A percentile compares a stretch with the other conserved stretches of the same genome.
Evolutionary conservation across 495 filamentous ascomycete species (phyloP).

Genomic region (Talaromyces ruber): DNA sequence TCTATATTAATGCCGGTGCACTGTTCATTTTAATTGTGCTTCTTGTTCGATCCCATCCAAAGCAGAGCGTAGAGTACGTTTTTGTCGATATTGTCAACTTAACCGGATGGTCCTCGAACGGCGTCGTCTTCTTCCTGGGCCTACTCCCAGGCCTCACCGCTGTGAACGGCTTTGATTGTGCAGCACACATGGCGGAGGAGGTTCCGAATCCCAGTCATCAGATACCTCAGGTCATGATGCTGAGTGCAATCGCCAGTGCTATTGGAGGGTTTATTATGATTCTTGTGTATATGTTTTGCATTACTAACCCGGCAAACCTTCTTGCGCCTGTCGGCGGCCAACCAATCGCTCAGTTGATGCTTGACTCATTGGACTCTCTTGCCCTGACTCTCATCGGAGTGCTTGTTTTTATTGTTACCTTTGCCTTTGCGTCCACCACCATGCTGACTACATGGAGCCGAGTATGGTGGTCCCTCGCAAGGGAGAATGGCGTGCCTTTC

Average conservation of each 20-base stretch:
- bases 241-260: background rate
- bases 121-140: slow-evolving; percentile 6
- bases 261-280: no score
- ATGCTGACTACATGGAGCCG: no score
- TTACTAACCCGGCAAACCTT: slow-evolving; percentile 2
- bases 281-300: slow-evolving; percentile 1
- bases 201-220: background rate
- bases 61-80: background rate
- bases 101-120: slow-evolving; percentile 8
- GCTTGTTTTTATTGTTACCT: background rate
- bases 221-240: slow-evolving; percentile 6
- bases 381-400: background rate
- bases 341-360: background rate
- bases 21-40: slow-evolving; percentile 5
- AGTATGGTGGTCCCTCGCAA: background rate
- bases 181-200: slow-evolving; percentile 9
- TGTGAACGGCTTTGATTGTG: background rate
- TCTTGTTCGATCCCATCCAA: background rate
- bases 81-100: slow-evolving; percentile 6
- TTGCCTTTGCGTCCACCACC: background rate
- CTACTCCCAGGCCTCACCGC: slow-evolving; percentile 1
- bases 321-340: background rate
- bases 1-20: background rate
- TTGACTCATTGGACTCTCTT: background rate
- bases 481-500: background rate